Evolutionary conservation across 1,284 basidiomycete genomes (phyloP).

Genomic region (Mycosarcoma mackinlayi): DNA sequence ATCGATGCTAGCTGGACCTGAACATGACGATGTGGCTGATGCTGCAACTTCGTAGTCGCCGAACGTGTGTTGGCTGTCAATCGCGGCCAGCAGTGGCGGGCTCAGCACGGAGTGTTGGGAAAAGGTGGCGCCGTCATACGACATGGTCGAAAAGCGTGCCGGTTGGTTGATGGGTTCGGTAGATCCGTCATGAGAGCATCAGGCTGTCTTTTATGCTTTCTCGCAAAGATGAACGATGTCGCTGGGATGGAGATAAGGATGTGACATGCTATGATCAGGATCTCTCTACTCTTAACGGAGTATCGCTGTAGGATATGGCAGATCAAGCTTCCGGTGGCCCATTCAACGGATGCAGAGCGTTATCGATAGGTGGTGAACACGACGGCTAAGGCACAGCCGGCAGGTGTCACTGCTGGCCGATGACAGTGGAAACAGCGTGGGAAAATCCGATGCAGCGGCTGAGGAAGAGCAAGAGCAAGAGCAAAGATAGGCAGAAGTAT

Average conservation of each 20-base stretch:
- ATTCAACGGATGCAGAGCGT: too few species aligned
- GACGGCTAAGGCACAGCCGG: too few species aligned
- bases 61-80: conserved; percentile 42
- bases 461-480: conserved; percentile 7
- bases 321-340: too few species aligned
- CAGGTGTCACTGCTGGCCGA: too few species aligned
- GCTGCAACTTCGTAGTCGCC: conserved; percentile 11
- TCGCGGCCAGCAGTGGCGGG: conserved; percentile 36
- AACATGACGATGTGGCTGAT: conserved; percentile 1
- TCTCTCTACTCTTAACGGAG: neutral
- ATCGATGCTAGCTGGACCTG: conserved; percentile 3
- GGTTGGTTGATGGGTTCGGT: neutral
- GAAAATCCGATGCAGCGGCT: neutral
- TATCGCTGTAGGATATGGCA: too few species aligned
- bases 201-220: neutral
- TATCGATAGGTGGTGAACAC: neutral
- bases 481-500: too few species aligned
- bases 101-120: conserved; percentile 36
- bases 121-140: conserved; percentile 28
- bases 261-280: neutral
- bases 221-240: neutral
- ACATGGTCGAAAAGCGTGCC: conserved; percentile 27
- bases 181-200: conserved; percentile 22
- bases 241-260: too few species aligned
- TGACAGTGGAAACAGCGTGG: neutral